Evolutionary conservation across 2,329 filamentous ascomycete species (phyloP), one percentile per base, ranked within the genome.

Genomic region (Trichoderma koningiopsis): DNA sequence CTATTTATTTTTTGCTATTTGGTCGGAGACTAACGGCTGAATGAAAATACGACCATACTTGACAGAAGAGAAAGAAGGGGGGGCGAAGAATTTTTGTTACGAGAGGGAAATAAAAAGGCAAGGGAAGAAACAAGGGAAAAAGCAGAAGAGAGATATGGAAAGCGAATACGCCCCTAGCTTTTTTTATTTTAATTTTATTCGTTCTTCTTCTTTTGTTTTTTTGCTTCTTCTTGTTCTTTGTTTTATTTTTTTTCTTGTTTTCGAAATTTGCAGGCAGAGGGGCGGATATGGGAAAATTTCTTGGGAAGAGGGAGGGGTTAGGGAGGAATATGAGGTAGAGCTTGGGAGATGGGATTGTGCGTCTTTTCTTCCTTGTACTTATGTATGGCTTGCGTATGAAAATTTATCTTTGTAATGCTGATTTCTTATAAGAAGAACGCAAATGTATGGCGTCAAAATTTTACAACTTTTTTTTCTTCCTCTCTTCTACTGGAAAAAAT

Each of bases 371-470:
- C 40, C 40, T 43, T 43, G 40, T 43, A 43, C 16, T n/a, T 55
- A 14, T 56, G 47, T 52, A 55, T 70, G 24, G 65, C 59, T 70
- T 67, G 64, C 64, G 63, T 59, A 67, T 67, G 64, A 52, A 29
- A 7, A 37, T 66, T 14, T 43, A 43, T 43, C 61, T 68, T 70
- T 68, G 33, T 68, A 59, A 64, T 68, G 65, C 27, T 68, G 65
- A 68, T 68, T 47, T 27, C 4, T 61, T 27, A 47, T 29, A n/a
- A 37, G 55, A 4, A 35, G 31, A 52, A 49, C 29, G 29, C 64
- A 68, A 68, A 70, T 40, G 43, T 43, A 60, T 55, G 68, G 56
- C 53, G 68, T 43, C 62, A 66, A 49, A 66, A 53, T 66, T 43
- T 49, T 52, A 31, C 29, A 43, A 5, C 47, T 27, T 29, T 55